phyloP scores from a whole-genome alignment of 257 asterid species.

The Petrea volubilis region DNA sequence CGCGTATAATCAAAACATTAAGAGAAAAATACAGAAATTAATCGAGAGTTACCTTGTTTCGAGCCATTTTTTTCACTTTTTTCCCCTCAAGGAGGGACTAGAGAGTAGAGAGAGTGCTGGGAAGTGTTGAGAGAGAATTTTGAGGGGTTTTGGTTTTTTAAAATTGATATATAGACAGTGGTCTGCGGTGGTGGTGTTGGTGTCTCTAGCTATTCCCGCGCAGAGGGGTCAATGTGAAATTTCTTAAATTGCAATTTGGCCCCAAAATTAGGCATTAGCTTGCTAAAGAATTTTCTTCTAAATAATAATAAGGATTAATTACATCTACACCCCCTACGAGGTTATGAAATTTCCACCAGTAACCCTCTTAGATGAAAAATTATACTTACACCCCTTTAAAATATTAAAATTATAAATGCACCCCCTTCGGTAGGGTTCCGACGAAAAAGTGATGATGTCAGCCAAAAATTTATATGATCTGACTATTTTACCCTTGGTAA shows the following conservation, averaged over 20 bases:
- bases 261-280: constrained; percentile 9
- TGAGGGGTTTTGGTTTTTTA: background rate
- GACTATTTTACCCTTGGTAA: no score
- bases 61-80: constrained; percentile 70
- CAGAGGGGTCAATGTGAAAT: constrained; percentile 26
- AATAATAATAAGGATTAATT: no score
- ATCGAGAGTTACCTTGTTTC: constrained; percentile 56
- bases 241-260: background rate
- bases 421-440: no score
- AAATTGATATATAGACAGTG: background rate
- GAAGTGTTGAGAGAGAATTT: background rate
- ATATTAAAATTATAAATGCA: no score
- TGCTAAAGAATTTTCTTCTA: constrained; percentile 8
- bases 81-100: no score
- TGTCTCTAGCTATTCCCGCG: constrained; percentile 33
- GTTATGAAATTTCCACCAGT: no score
- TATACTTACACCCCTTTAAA: no score
- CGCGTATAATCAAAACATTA: background rate
- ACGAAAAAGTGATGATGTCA: no score
- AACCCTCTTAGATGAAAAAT: no score
- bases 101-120: background rate
- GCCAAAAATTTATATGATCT: no score
- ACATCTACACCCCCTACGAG: no score
- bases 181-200: constrained; percentile 10
- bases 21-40: background rate